phyloP scores from a whole-genome alignment of 768 basidiomycete species.

The Chalciporus pseudorubinellus region DNA sequence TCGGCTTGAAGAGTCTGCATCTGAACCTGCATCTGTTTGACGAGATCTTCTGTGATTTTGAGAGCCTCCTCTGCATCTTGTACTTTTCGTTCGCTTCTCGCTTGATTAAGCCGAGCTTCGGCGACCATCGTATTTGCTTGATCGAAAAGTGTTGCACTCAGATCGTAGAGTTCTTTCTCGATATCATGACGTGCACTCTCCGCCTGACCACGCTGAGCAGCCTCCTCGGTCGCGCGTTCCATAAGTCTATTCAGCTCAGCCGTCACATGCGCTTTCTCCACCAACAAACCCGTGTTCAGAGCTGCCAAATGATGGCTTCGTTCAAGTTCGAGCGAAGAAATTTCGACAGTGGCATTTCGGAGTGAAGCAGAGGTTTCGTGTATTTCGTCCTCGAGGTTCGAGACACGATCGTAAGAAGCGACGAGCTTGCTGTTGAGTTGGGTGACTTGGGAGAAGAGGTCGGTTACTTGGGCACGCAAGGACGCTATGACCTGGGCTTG shows the following conservation, averaged over 20 bases:
- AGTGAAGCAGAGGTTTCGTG: constrained; percentile 62
- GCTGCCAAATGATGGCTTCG: constrained; percentile 85
- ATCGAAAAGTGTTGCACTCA: constrained; percentile 85
- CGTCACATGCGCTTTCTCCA: constrained; percentile 89
- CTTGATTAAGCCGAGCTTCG: constrained; percentile 70
- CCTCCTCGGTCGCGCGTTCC: constrained; percentile 94
- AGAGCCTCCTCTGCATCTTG: constrained; percentile 75
- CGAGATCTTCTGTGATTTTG: constrained; percentile 82
- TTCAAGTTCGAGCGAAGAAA: constrained; percentile 81
- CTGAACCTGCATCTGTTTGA: constrained; percentile 78
- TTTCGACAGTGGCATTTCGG: constrained; percentile 58
- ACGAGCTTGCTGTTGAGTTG: constrained; percentile 93
- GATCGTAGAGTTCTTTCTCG: constrained; percentile 92
- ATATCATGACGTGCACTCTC: constrained; percentile 80
- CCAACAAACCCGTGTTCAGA: constrained; percentile 86
- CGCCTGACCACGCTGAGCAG: constrained; percentile 85
- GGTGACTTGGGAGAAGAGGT: constrained; percentile 86
- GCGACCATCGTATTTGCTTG: constrained; percentile 99
- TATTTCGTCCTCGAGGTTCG: constrained; percentile 88
- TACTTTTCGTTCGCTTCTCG: constrained; percentile 71
- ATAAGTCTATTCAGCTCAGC: constrained; percentile 89
- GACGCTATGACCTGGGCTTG: constrained; percentile 82
- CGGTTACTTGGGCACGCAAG: constrained; percentile 76
- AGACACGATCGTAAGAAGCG: constrained; percentile 85
- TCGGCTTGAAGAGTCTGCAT: constrained; percentile 74